Evolutionary conservation across 2,329 filamentous ascomycete species (phyloP), one percentile per base, ranked within the genome.

Genomic region (Aspergillus fructus): DNA sequence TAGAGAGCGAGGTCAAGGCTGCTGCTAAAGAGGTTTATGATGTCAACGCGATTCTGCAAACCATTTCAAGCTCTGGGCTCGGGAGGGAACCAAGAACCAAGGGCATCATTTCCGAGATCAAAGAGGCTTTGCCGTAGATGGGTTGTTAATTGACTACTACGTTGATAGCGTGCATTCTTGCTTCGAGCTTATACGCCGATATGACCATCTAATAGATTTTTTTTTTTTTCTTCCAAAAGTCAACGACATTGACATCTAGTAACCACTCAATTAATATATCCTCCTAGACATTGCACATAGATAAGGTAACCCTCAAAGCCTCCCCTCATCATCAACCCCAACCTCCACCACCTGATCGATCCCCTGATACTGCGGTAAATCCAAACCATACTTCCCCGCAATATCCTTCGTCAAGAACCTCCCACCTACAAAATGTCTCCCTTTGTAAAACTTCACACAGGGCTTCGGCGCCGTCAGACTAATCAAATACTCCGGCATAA

Each of bases 391-490:
- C 76, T 94, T 97, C 66, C 89, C 84, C 34, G 91, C 89, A 67
- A 97, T 86, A 51, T 82, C 81, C 53, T 85, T 85, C 19, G 89
- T 85, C 68, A 99, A 82, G 69, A 99, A 99, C 83, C 91, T 81
- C 54, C 94, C 94, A 7, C 94, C 94, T 55, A 99, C 75, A 69
- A 97, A 99, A 79, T 99, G 94, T 47, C 90, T 85, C 0, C 93
- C 94, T 61, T 80, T 85, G 74, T 96, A 99, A 72, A 86, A 85
- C 73, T 88, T 89, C 6, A 91, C 89, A 59, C 96, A 79, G 6
- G 93, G 93, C 77, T 99, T 99, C 3, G 94, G 92, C 9, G 94
- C 94, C 48, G 93, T 96, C 69, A 99, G 79, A 71, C 91, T 96
- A 64, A 99, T 87, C 57, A 99, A 79, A 19, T 88, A 87, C 34